These are phyloP conservation scores for Trichoderma hamatum DNA, from an alignment of 2,329 filamentous ascomycete species.

Conservation along the genomic window DNA sequence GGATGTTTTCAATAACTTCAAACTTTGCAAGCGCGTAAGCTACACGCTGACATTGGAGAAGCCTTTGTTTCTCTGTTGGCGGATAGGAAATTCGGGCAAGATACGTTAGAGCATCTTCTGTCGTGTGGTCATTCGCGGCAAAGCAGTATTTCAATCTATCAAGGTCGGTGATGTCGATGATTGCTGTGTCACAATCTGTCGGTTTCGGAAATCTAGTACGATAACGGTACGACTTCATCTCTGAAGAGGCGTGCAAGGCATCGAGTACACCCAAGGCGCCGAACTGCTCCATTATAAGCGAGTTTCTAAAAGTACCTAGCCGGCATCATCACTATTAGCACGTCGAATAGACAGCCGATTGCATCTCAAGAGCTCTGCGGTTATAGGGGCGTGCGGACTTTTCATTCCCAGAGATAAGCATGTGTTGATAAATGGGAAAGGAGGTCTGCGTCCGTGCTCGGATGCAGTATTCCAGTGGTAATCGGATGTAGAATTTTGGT, in stretches of 20 bases:
- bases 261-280: too few species aligned
- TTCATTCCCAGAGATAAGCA: neutral
- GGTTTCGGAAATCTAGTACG: neutral
- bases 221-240: too few species aligned
- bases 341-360: neutral
- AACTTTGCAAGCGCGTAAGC: neutral
- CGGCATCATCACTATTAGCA: neutral
- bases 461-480: too few species aligned
- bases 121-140: neutral
- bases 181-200: neutral
- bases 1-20: neutral
- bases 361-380: neutral
- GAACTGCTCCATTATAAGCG: neutral
- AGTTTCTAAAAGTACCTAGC: neutral
- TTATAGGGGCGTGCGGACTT: neutral
- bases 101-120: neutral
- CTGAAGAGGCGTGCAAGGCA: too few species aligned
- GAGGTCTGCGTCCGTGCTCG: neutral
- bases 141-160: conserved; percentile 17
- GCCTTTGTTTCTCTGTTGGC: neutral
- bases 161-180: conserved; percentile 23
- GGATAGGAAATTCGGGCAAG: neutral
- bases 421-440: conserved; percentile 14
- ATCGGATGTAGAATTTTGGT: too few species aligned
- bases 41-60: neutral